These are phyloP conservation scores for Alnus rubra DNA, from an alignment of 306 rosid species.

Conservation along the genomic window DNA sequence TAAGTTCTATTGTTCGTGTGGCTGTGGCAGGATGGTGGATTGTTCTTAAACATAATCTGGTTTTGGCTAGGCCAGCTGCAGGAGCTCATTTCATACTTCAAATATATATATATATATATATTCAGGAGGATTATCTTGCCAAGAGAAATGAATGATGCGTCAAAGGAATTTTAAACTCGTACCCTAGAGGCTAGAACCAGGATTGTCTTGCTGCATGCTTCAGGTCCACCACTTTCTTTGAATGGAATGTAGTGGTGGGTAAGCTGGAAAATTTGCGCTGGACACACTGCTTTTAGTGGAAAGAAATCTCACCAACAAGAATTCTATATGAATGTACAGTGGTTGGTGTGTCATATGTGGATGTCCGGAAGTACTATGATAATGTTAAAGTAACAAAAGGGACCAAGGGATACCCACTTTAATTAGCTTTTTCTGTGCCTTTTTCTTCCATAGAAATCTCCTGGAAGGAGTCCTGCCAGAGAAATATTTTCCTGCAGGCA, in stretches of 20 bases:
- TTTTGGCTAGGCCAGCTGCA: neutral
- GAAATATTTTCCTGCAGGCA: conserved; percentile 5
- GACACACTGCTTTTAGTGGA: conserved; percentile 44
- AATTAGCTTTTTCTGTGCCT: conserved; percentile 15
- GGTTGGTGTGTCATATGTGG: conserved; percentile 19
- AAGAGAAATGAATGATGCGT: neutral
- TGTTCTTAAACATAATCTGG: neutral
- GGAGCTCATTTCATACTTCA: too few relatives aligned
- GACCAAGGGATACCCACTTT: conserved; percentile 32
- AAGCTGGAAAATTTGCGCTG: conserved; percentile 24
- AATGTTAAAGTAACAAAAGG: conserved; percentile 20
- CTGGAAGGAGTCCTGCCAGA: conserved; percentile 24
- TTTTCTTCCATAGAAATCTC: conserved; percentile 18
- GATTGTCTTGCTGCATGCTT: neutral
- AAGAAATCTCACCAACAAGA: conserved; percentile 17
- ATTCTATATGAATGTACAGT: conserved; percentile 7
- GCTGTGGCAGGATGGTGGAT: neutral
- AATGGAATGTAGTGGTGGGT: conserved; percentile 27
- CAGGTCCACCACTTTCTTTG: conserved; percentile 38
- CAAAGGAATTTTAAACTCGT: neutral
- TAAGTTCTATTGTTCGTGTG: neutral
- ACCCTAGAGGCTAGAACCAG: neutral
- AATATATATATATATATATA: too few relatives aligned
- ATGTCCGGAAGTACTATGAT: conserved; percentile 10
- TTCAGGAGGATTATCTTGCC: neutral